Evolutionary conservation across 257 asterid genomes (phyloP), one percentile per base, ranked within the genome.

Genomic region (Solanum paucissectum): DNA sequence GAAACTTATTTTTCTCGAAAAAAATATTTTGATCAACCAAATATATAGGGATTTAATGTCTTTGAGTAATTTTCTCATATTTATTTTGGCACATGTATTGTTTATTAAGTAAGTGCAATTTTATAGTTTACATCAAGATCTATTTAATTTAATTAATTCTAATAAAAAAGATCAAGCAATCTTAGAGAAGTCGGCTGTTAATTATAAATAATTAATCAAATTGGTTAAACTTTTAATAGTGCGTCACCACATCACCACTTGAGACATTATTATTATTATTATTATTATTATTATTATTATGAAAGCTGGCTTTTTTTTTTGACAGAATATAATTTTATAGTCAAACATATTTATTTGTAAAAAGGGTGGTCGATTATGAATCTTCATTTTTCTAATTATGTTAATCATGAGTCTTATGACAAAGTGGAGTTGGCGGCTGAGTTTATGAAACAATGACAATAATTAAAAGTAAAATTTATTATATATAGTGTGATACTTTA

Each of bases 221-320:
- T 82, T 85, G 68, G 32, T 68, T 64, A 40, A 68, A 42, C 62
- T 40, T 46, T 68, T 25, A 40, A 40, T 27, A 85, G 82, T 85
- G 87, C 68, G 12, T 85, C 87, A 68, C 68, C 87, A 40, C 87
- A 66, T 85, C 82, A 85, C 69, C 82, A 85, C 69, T 38, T 29
- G 29, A 29, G 6, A 82, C 40, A 46, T 18, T 40, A 76, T 42
- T 40, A 40, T 76, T 25, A 38, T 76, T 11, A 37, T 21, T 5
- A 3, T 64, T 66, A 79, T 46, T 44, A 42, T 79, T 29, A 44
- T 79, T 13, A 42, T n/a, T 6, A 4, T 68, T 71, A 9, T 12
- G 55, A 44, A 81, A 49, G 32, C 69, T 44, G 38, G 13, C 12
- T 25, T 3, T 29, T 75, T 27, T 75, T 68, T 34, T 9, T 71